A percentile compares a stretch with the other conserved stretches of the same genome.
These are phyloP conservation scores for Hericium coralloides DNA, from an alignment of 768 basidiomycete species.

Conservation along the genomic window DNA sequence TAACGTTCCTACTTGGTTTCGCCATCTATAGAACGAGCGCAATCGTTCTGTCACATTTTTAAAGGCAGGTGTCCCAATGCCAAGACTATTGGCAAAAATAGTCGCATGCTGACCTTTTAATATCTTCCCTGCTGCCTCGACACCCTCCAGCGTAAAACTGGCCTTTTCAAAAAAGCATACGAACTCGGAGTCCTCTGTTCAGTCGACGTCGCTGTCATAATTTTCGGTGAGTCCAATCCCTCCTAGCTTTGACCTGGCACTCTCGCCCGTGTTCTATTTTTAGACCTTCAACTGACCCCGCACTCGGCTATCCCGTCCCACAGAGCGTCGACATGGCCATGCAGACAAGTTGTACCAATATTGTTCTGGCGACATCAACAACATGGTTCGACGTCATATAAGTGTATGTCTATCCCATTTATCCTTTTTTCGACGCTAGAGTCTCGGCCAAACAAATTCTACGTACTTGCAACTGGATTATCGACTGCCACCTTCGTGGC, in stretches of 20 bases:
- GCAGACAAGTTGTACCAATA: slow-evolving; percentile 75
- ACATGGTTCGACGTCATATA: slow-evolving; percentile 63
- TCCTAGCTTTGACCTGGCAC: background rate
- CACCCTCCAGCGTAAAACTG: slow-evolving; percentile 64
- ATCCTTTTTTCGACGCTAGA: background rate
- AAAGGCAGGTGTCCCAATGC: slow-evolving; percentile 46
- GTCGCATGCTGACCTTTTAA: slow-evolving; percentile 27
- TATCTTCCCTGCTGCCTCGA: slow-evolving; percentile 6
- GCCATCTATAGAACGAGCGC: slow-evolving; percentile 73
- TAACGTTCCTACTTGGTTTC: slow-evolving; percentile 8
- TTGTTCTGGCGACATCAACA: too few relatives aligned
- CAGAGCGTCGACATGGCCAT: slow-evolving; percentile 73
- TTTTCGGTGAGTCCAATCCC: slow-evolving; percentile 49
- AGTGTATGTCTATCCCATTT: slow-evolving; percentile 25
- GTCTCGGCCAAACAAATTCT: too few relatives aligned
- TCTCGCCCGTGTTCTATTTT: slow-evolving; percentile 28
- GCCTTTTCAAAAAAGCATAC: slow-evolving; percentile 87
- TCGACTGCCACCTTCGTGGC: too few relatives aligned
- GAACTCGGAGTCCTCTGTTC: slow-evolving; percentile 87
- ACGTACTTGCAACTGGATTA: too few relatives aligned
- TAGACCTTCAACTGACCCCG: slow-evolving; percentile 13
- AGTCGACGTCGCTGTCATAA: slow-evolving; percentile 82
- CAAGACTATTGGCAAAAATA: slow-evolving; percentile 22
- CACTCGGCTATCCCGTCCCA: background rate
- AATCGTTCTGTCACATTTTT: slow-evolving; percentile 88